phyloP scores from a whole-genome alignment of 345 rosid genomes.

The Orychophragmus violaceus region DNA sequence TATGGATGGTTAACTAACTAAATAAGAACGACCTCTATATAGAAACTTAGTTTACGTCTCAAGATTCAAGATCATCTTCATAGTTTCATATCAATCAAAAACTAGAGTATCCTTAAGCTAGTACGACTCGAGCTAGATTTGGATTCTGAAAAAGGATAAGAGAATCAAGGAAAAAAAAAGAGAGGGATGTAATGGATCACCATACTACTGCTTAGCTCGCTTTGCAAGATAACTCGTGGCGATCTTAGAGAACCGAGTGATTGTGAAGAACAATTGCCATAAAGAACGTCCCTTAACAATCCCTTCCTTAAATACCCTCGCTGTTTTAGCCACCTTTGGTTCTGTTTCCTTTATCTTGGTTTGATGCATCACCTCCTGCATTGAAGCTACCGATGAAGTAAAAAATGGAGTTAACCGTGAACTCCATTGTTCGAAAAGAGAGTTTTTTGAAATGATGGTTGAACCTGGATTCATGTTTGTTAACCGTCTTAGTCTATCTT shows the following conservation, averaged over 20 bases:
- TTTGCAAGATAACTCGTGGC: constrained; percentile 41
- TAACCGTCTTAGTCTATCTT: constrained; percentile 65
- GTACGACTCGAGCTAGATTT: not conserved
- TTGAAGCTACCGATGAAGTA: constrained; percentile 59
- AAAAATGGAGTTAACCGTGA: constrained; percentile 39
- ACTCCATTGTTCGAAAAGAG: not conserved
- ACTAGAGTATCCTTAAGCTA: constrained; percentile 13
- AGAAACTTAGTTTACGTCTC: not conserved
- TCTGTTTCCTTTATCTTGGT: constrained; percentile 34
- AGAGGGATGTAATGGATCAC: not conserved
- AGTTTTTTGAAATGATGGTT: not conserved
- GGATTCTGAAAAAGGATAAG: not conserved
- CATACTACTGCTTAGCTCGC: constrained; percentile 38
- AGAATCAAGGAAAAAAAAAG: not conserved
- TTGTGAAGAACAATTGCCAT: constrained; percentile 43
- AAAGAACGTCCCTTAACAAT: constrained; percentile 63
- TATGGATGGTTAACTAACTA: no score
- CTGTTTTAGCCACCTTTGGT: constrained; percentile 54
- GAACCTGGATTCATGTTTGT: constrained; percentile 48
- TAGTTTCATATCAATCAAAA: not conserved
- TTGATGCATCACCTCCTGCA: constrained; percentile 51
- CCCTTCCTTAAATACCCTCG: constrained; percentile 52
- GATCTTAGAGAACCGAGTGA: constrained; percentile 41
- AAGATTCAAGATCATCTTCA: not conserved
- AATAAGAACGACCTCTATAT: no score